Evolutionary conservation across 2,329 filamentous ascomycete species (phyloP).

Genomic region (Didymella pomorum): DNA sequence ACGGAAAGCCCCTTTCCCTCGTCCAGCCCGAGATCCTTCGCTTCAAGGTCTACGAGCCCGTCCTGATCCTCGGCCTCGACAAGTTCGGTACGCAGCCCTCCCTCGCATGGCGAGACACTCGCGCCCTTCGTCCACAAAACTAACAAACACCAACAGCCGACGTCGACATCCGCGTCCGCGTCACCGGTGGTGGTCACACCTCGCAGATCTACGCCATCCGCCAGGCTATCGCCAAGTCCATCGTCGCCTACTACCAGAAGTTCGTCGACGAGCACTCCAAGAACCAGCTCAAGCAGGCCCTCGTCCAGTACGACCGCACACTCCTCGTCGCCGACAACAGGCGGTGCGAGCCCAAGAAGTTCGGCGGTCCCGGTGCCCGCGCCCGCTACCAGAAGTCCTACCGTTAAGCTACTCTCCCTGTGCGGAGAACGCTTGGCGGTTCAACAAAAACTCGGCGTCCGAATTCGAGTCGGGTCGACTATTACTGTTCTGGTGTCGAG

Average conservation of each 20-base stretch:
- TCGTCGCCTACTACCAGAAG: constrained; percentile 99
- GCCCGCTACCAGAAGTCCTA: constrained; percentile 99
- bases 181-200: constrained; percentile 95
- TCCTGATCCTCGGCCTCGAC: constrained; percentile 96
- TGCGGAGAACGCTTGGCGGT: constrained; percentile 9
- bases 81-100: constrained; percentile 73
- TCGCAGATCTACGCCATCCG: constrained; percentile 98
- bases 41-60: constrained; percentile 99
- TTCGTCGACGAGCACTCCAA: constrained; percentile 99
- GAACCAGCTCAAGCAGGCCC: constrained; percentile 97
- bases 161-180: constrained; percentile 97
- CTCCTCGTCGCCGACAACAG: constrained; percentile 99
- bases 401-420: constrained; percentile 71
- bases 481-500: constrained; percentile 22
- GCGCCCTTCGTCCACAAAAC: constrained; percentile 4
- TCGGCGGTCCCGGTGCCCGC: constrained; percentile 90
- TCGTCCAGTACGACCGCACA: constrained; percentile 95
- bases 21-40: constrained; percentile 96
- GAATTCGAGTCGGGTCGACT: neutral
- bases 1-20: constrained; percentile 92
- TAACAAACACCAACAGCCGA: constrained; percentile 60
- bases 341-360: constrained; percentile 99
- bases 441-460: neutral
- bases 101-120: neutral
- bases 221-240: constrained; percentile 97